phyloP scores from a whole-genome alignment of 31 red algal genomes.

The Asparagopsis taxiformis region DNA sequence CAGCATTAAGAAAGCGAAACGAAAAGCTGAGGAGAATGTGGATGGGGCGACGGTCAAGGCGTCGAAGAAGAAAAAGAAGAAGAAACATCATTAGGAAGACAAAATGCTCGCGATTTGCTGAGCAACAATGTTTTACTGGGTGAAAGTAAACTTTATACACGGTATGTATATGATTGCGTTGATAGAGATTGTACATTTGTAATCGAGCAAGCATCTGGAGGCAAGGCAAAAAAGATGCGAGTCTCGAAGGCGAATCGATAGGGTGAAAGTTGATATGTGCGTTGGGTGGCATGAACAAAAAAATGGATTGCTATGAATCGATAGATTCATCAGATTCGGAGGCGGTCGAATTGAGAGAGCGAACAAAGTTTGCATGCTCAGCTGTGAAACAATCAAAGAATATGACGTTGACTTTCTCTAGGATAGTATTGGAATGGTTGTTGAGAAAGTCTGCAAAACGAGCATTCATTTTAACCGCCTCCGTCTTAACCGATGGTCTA shows the following conservation, averaged over 20 bases:
- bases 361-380: constrained; percentile 13
- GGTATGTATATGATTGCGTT: too few species aligned
- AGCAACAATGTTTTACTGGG: neutral
- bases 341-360: neutral
- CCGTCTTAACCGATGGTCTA: constrained; percentile 42
- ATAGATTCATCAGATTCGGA: constrained; percentile 9
- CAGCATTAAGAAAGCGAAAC: constrained; percentile 45
- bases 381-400: constrained; percentile 56
- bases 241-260: too few species aligned
- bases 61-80: neutral
- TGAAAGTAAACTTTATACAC: too few species aligned
- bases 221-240: too few species aligned
- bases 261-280: too few species aligned
- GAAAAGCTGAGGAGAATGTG: constrained; percentile 12
- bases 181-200: too few species aligned
- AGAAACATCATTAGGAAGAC: neutral
- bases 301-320: constrained; percentile 35
- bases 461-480: constrained; percentile 59
- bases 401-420: constrained; percentile 37
- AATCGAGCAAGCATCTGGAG: too few species aligned
- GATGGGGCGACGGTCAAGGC: neutral
- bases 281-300: too few species aligned
- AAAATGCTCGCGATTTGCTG: neutral
- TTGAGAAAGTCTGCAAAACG: constrained; percentile 28
- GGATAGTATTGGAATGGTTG: neutral